Evolutionary conservation across 2,329 filamentous ascomycete genomes (phyloP).

Genomic region (Nigrospora oryzae): DNA sequence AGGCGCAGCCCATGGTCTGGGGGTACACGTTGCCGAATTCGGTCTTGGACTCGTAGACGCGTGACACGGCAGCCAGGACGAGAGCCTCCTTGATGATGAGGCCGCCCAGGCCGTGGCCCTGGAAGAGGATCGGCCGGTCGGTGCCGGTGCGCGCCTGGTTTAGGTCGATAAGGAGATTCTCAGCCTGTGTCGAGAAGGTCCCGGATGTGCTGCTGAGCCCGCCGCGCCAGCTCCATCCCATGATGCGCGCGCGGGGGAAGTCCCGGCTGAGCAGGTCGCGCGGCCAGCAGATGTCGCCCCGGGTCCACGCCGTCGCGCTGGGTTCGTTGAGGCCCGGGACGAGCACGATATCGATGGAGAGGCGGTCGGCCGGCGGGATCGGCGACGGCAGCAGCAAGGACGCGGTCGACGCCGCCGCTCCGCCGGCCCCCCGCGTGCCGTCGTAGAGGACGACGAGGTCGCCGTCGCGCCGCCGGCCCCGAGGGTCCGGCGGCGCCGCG

Average conservation of each 20-base stretch:
- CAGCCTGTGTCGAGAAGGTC: too few species aligned
- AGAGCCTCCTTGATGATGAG: constrained; percentile 4
- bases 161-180: background rate
- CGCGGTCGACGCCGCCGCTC: too few species aligned
- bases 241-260: background rate
- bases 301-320: background rate
- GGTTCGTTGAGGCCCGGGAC: too few species aligned
- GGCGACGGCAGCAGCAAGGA: too few species aligned
- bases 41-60: background rate
- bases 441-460: too few species aligned
- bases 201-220: background rate
- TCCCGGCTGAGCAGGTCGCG: constrained; percentile 2
- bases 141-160: background rate
- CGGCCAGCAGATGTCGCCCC: constrained; percentile 3
- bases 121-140: constrained; percentile 1
- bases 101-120: constrained; percentile 3
- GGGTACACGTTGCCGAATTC: background rate
- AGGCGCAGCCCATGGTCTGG: background rate
- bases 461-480: too few species aligned
- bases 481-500: too few species aligned
- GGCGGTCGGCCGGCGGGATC: too few species aligned
- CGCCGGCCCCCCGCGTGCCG: too few species aligned
- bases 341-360: too few species aligned
- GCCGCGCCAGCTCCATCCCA: background rate
- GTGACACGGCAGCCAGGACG: background rate